Conservation (phyloP, 495 filamentous ascomycete species). For the Aspergillus coremiiformis region DNA sequence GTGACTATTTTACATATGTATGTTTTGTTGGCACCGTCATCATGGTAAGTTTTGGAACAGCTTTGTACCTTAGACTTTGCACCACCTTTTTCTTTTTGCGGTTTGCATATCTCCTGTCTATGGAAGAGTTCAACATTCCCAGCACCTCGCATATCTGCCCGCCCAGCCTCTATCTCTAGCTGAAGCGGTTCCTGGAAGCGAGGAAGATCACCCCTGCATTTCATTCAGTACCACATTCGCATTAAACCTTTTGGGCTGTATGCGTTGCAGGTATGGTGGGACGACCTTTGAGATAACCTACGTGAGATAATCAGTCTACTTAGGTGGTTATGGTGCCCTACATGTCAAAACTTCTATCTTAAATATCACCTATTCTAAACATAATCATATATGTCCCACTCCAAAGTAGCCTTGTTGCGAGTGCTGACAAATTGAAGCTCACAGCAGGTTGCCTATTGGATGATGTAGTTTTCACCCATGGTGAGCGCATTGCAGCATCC, state of each 20-base stretch:
- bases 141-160: conserved; percentile 90
- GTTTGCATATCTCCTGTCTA: conserved; percentile 10
- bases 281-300: conserved; percentile 77
- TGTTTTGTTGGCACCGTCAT: conserved; percentile 53
- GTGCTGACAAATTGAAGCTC: conserved; percentile 41
- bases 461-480: conserved; percentile 46
- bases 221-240: conserved; percentile 56
- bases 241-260: conserved; percentile 62
- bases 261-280: conserved; percentile 85
- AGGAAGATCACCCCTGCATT: conserved; percentile 92
- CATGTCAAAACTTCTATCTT: conserved; percentile 45
- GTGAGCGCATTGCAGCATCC: conserved; percentile 26
- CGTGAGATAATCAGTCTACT: conserved; percentile 52
- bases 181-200: conserved; percentile 96
- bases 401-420: conserved; percentile 17
- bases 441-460: conserved; percentile 45
- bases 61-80: background rate
- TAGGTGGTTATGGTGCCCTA: conserved; percentile 86
- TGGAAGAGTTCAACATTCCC: conserved; percentile 10
- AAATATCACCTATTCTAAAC: conserved; percentile 18
- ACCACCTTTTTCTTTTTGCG: background rate
- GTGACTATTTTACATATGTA: conserved; percentile 62
- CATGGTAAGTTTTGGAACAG: conserved; percentile 48
- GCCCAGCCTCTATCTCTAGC: conserved; percentile 68
- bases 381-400: conserved; percentile 6